phyloP scores from a whole-genome alignment of 805 yeast species.

The Ogataea sp. region DNA sequence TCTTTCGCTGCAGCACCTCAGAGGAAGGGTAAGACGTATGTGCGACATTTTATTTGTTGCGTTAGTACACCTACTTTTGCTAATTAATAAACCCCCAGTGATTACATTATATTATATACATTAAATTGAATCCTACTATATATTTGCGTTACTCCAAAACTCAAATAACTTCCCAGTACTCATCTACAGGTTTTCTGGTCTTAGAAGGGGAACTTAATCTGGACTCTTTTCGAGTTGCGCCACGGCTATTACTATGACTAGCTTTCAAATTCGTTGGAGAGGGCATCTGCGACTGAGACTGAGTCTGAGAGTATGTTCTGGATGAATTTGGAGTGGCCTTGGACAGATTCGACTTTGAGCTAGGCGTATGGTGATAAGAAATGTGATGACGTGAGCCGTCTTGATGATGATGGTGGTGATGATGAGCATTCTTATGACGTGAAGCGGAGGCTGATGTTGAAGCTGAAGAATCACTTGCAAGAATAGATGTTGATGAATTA shows the following conservation, averaged over 20 bases:
- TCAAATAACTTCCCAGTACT: slow-evolving; percentile 19
- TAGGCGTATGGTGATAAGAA: neutral
- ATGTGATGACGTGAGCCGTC: neutral
- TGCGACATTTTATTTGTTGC: no score
- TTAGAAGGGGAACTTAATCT: neutral
- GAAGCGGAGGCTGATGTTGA: neutral
- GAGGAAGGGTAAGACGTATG: slow-evolving; percentile 6
- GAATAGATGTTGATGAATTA: neutral
- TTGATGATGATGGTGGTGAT: neutral
- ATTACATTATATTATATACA: no score
- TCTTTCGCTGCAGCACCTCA: slow-evolving; percentile 1
- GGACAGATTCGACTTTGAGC: no score
- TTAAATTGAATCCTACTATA: no score
- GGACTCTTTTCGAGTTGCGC: no score
- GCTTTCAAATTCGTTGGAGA: no score
- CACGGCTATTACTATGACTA: no score
- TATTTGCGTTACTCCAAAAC: no score
- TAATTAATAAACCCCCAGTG: neutral
- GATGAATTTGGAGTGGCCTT: no score
- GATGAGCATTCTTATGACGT: neutral
- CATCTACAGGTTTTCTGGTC: slow-evolving; percentile 2
- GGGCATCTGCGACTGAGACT: no score
- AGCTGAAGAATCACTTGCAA: neutral
- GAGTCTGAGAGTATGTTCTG: no score
- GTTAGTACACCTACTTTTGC: neutral